phyloP scores from a whole-genome alignment of 306 rosid genomes.

The Vigna mungo region DNA sequence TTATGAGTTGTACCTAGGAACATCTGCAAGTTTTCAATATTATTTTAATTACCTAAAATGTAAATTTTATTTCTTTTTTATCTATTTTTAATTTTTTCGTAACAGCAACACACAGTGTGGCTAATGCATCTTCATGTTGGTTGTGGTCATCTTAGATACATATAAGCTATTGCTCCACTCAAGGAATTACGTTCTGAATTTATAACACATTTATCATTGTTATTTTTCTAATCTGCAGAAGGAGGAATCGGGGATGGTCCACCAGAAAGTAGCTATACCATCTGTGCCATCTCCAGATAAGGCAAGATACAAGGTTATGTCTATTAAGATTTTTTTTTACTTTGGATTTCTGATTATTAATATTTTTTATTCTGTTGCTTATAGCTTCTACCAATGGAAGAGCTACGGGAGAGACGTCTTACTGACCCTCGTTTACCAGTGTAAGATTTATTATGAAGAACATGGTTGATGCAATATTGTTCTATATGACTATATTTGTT shows the following conservation, averaged over 20 bases:
- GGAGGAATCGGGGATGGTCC: slow-evolving; percentile 77
- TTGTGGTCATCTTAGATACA: slow-evolving; percentile 18
- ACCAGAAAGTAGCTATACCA: slow-evolving; percentile 75
- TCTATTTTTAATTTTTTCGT: background rate
- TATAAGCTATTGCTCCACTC: slow-evolving; percentile 9
- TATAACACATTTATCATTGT: slow-evolving; percentile 27
- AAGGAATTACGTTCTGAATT: slow-evolving; percentile 33
- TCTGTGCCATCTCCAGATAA: slow-evolving; percentile 74
- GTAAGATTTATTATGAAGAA: slow-evolving; percentile 42
- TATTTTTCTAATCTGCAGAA: slow-evolving; percentile 62
- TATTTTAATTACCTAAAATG: slow-evolving; percentile 38
- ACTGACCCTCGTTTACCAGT: slow-evolving; percentile 50
- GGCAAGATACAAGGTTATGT: slow-evolving; percentile 55
- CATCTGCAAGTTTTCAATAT: background rate
- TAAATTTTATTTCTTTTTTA: slow-evolving; percentile 7
- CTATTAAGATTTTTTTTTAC: slow-evolving; percentile 18
- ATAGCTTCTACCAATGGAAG: slow-evolving; percentile 53
- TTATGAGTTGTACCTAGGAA: slow-evolving; percentile 27
- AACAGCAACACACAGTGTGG: slow-evolving; percentile 2
- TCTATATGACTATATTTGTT: background rate
- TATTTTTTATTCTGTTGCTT: slow-evolving; percentile 20
- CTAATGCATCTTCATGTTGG: slow-evolving; percentile 26
- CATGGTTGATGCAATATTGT: slow-evolving; percentile 30
- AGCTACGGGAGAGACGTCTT: slow-evolving; percentile 53
- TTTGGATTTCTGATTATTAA: slow-evolving; percentile 28